Percentiles rank a stretch among this genome's conserved stretches.
These are phyloP conservation scores for Rhytidiadelphus loreus DNA, from an alignment of 225 moss, liverwort and hornwort species.

Conservation along the genomic window DNA sequence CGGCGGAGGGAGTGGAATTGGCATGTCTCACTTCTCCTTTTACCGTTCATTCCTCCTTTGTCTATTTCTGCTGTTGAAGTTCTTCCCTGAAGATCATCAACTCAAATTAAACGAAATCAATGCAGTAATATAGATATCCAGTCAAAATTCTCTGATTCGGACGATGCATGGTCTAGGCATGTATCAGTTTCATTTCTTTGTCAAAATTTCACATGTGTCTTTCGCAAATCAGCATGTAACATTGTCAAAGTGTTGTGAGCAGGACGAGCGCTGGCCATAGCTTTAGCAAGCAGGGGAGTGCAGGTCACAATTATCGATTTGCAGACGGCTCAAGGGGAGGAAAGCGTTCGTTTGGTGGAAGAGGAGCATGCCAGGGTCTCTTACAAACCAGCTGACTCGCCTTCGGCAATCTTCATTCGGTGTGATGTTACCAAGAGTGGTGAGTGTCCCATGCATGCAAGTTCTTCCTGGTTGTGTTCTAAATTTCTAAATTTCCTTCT, in stretches of 20 bases:
- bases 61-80: background rate
- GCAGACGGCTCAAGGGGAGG: constrained; percentile 14
- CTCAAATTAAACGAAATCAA: background rate
- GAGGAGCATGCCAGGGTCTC: constrained; percentile 43
- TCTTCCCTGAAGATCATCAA: background rate
- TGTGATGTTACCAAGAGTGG: constrained; percentile 64
- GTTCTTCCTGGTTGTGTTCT: background rate
- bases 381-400: constrained; percentile 17
- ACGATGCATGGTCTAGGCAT: background rate
- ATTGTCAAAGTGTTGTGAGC: background rate
- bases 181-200: background rate
- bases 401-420: constrained; percentile 44
- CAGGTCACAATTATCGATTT: constrained; percentile 40
- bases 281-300: constrained; percentile 52
- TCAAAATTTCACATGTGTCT: background rate
- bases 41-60: background rate
- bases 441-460: background rate
- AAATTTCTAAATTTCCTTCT: background rate
- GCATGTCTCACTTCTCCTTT: background rate
- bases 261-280: constrained; percentile 19
- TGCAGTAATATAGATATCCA: background rate
- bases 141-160: background rate
- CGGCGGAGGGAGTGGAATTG: constrained; percentile 5
- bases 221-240: background rate
- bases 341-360: constrained; percentile 53